Base-by-base conservation (phyloP, 352 stramenopile species). In the Pilasporangium apinafurcum region DNA sequence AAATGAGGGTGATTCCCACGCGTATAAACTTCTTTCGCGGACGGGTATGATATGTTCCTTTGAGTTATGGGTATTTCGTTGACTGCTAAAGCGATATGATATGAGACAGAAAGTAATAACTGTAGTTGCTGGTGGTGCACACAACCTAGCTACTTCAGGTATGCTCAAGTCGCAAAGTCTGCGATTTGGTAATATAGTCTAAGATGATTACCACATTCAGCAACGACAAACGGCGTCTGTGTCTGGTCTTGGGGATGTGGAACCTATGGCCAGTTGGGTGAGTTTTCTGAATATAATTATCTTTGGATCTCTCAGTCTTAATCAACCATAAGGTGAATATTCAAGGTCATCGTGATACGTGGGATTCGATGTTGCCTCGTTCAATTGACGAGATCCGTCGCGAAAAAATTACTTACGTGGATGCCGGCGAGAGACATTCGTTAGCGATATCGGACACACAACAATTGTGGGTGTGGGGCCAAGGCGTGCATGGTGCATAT, bases 231-330 rank as follows among this genome's bases (percentile, higher is more conserved):
- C 34, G 71, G 75, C 3, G 43, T 77, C 5, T 83, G 70, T 26
- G 80, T 89, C 1, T 88, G 72, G 69, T 84, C 77, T 9, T 92
- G 80, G 80, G 80, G 79, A 0, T 51, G 39, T 44, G 69, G 72
- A 20, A 37, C 45, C 5, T 86, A 86, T 20, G 80, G 80, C 0
- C 77, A 92, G 26, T 62, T 92, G 3, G 79, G 75, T 87, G 35
- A 5, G 57, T 27, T 36, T 21, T 10, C 16, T 29, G 1, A 17
- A 14, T 8, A 6, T 22, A 9, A 10, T 6, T 20, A 1, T n/a
- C 4, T 8, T 10, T 17, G 9, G 20, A 17, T 18, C 5, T 21
- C 20, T 37, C 22, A 12, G 32, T 20, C 3, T 13, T 27, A 33
- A 6, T 45, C 20, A 12, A 22, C 10, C 22, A 10, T 22, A 10